Evolutionary conservation across 352 stramenopile genomes (phyloP), one percentile per base, ranked within the genome.

Genomic region (Peronospora farinosa): DNA sequence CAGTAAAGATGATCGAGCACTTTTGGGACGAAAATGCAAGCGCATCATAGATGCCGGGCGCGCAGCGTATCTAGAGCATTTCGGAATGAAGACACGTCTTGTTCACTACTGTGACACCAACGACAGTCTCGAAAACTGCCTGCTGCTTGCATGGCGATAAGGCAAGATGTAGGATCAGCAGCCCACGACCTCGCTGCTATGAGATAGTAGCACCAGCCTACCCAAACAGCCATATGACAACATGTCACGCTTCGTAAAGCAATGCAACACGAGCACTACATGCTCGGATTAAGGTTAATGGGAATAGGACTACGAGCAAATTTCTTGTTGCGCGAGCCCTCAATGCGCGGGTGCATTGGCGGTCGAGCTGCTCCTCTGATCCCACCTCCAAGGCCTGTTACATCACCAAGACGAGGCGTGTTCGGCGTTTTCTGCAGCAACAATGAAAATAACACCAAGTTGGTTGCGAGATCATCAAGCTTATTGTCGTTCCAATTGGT

Each of bases 71-170:
- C 56, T 92, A 13, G 41, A 58, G 38, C 44, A 69, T 6, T 57
- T 73, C 1, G 61, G 73, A 35, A 42, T 92, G 12, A 59, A 86
- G 28, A 82, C 78, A 21, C 67, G 80, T 37, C 67, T 92, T 16
- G 74, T 92, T 13, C 72, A 92, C 51, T 92, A 92, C 66, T 92
- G 81, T 43, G 67, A 81, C 32, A 69, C 75, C 12, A 50, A 57
- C 9, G 81, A 89, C 36, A 92, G 78, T 40, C 69, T 92, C 28
- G 81, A 92, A 47, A 92, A 92, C 47, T 92, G 81, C 41, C 53
- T 92, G 40, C 51, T 92, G 16, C 68, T 92, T 37, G 78, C 78
- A 12, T 92, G 77, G 78, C 40, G 50, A 38, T 72, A 62, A 51
- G 31, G 11, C 31, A 35, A n/a, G 1, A 35, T 35, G 31, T 9